Conservation (phyloP, 164 flowering plant species). For the Liquidambar formosana region DNA sequence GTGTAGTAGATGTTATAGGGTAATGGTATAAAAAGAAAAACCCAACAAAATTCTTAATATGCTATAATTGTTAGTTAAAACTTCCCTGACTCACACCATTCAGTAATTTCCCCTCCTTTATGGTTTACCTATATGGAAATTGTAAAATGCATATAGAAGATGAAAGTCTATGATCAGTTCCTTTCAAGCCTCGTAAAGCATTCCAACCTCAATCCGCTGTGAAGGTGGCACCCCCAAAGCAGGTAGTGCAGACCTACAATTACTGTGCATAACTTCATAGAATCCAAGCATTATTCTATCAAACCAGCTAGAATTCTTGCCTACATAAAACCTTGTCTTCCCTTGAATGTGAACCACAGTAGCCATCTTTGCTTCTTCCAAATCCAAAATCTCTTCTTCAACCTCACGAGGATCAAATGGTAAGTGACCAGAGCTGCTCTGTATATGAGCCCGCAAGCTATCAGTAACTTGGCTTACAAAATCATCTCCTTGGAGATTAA, state of each 20-base stretch:
- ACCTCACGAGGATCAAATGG: conserved; percentile 15
- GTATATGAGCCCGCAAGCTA: conserved; percentile 34
- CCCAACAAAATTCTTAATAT: no score
- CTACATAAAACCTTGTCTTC: conserved; percentile 64
- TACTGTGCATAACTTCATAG: conserved; percentile 69
- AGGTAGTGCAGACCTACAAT: conserved; percentile 73
- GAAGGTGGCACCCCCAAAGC: conserved; percentile 57
- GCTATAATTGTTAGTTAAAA: no score
- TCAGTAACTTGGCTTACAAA: conserved; percentile 49
- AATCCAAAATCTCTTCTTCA: conserved; percentile 43
- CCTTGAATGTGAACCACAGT: conserved; percentile 77
- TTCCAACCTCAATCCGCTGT: conserved; percentile 75
- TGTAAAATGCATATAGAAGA: not conserved
- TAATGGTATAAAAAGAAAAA: no score
- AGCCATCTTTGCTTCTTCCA: conserved; percentile 49
- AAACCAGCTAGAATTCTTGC: conserved; percentile 53
- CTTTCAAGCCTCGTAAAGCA: conserved; percentile 74
- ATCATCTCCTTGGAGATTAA: conserved; percentile 55
- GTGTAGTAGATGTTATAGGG: no score
- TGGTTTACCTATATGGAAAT: not conserved
- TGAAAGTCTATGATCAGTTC: not conserved
- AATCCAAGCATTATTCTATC: conserved; percentile 64
- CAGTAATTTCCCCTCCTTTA: no score
- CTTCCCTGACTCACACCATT: no score
- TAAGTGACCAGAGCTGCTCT: conserved; percentile 10